Evolutionary conservation across 306 rosid species (phyloP).

Genomic region (Potentilla sterilis): DNA sequence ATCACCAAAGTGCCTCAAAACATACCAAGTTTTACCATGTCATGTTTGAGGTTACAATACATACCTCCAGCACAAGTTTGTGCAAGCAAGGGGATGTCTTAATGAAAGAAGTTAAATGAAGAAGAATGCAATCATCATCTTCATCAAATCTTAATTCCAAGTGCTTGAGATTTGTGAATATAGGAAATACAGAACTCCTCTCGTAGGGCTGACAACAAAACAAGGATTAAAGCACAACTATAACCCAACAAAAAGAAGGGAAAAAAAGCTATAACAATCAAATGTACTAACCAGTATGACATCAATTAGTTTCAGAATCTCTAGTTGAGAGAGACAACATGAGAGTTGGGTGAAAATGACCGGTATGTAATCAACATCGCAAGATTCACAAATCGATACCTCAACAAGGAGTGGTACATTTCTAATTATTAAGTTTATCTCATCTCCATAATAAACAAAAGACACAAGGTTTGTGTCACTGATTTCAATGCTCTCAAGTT

Average conservation of each 20-base stretch:
- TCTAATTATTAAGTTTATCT: not conserved
- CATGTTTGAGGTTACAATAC: not conserved
- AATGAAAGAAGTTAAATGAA: constrained; percentile 5
- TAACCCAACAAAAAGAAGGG: not conserved
- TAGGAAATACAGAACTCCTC: not conserved
- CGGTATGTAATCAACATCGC: not conserved
- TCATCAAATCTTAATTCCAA: constrained; percentile 7
- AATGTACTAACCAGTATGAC: constrained; percentile 1
- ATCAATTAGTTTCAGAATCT: constrained; percentile 10
- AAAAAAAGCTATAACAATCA: not conserved
- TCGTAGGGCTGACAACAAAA: constrained; percentile 6
- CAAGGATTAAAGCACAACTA: not conserved
- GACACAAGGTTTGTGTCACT: constrained; percentile 11
- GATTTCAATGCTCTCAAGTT: constrained; percentile 4
- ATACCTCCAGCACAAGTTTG: constrained; percentile 20
- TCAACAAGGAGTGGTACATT: constrained; percentile 14
- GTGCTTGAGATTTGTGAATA: constrained; percentile 16
- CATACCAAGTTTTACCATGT: not conserved
- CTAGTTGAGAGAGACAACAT: constrained; percentile 16
- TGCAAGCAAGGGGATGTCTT: constrained; percentile 20
- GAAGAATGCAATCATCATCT: not conserved
- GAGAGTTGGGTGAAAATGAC: constrained; percentile 2
- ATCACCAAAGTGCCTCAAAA: not conserved
- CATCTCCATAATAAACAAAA: not conserved
- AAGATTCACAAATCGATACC: not conserved